Evolutionary conservation across 345 rosid genomes (phyloP).

Genomic region (Aethionema arabicum): DNA sequence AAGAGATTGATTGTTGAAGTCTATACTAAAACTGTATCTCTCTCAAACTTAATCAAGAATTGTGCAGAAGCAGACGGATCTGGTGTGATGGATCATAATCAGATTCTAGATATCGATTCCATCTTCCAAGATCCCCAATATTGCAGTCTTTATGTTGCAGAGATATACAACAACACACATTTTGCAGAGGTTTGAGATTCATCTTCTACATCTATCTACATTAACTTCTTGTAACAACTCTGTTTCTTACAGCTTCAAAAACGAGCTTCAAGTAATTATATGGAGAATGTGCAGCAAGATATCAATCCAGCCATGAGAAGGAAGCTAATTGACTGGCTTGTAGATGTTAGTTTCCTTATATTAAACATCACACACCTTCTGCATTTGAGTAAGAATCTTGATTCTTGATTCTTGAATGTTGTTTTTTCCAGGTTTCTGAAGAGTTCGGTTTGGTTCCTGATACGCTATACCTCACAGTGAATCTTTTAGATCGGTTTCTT

Average conservation of each 20-base stretch:
- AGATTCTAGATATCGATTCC: slow-evolving; percentile 72
- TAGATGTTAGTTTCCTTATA: slow-evolving; percentile 64
- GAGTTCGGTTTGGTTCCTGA: slow-evolving; percentile 88
- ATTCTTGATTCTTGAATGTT: too few relatives aligned
- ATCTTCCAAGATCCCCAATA: slow-evolving; percentile 60
- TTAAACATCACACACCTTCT: slow-evolving; percentile 3
- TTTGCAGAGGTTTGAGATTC: slow-evolving; percentile 67
- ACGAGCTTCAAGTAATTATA: slow-evolving; percentile 70
- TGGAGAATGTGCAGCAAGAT: slow-evolving; percentile 73
- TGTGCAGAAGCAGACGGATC: slow-evolving; percentile 52
- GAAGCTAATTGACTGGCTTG: slow-evolving; percentile 88
- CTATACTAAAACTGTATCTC: too few relatives aligned
- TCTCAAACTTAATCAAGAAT: slow-evolving; percentile 16
- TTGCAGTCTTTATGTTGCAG: slow-evolving; percentile 76
- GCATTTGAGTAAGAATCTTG: slow-evolving; percentile 12
- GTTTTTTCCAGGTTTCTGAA: slow-evolving; percentile 72
- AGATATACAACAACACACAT: slow-evolving; percentile 56
- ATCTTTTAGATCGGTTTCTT: slow-evolving; percentile 84
- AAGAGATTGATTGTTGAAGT: too few relatives aligned
- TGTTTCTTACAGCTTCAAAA: slow-evolving; percentile 57
- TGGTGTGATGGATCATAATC: slow-evolving; percentile 27
- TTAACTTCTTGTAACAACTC: background rate
- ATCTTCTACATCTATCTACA: slow-evolving; percentile 21
- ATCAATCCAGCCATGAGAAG: slow-evolving; percentile 73
- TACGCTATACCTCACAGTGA: slow-evolving; percentile 88